A percentile compares a stretch with the other conserved stretches of the same genome.
Evolutionary conservation across 345 rosid genomes (phyloP).

Genomic region (Conringia planisiliqua): DNA sequence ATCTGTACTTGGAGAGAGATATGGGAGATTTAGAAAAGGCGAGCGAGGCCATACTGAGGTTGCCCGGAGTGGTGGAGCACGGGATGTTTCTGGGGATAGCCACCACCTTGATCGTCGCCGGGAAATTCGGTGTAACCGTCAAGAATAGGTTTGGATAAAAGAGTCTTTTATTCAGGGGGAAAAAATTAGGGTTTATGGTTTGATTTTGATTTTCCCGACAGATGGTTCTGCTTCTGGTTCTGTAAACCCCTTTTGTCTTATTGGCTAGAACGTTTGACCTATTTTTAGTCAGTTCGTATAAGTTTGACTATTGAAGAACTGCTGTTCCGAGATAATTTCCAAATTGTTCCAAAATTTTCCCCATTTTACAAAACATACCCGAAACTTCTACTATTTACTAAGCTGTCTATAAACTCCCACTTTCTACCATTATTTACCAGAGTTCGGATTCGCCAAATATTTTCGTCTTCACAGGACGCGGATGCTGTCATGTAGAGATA

Average conservation of each 20-base stretch:
- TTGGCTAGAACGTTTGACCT: constrained; percentile 9
- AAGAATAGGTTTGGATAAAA: constrained; percentile 43
- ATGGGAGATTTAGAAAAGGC: constrained; percentile 77
- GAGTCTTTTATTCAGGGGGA: not conserved
- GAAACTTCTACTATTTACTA: not conserved
- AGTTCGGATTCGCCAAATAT: no score
- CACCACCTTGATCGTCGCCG: constrained; percentile 86
- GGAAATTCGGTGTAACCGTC: constrained; percentile 63
- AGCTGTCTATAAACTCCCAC: no score
- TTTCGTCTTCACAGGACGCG: not conserved
- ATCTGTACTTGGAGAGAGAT: constrained; percentile 69
- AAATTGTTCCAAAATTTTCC: no score
- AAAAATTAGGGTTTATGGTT: constrained; percentile 21
- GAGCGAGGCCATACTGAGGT: constrained; percentile 58
- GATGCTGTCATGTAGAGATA: not conserved
- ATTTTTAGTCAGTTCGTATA: not conserved
- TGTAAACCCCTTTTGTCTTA: constrained; percentile 21
- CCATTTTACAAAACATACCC: no score
- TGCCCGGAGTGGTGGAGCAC: constrained; percentile 91
- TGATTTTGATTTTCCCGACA: not conserved
- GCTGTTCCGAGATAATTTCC: no score
- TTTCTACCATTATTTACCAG: not conserved
- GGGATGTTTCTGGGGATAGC: constrained; percentile 95
- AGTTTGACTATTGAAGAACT: not conserved
- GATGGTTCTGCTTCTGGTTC: not conserved